phyloP scores from a whole-genome alignment of 768 basidiomycete genomes.

The Kwoniella dendrophila region DNA sequence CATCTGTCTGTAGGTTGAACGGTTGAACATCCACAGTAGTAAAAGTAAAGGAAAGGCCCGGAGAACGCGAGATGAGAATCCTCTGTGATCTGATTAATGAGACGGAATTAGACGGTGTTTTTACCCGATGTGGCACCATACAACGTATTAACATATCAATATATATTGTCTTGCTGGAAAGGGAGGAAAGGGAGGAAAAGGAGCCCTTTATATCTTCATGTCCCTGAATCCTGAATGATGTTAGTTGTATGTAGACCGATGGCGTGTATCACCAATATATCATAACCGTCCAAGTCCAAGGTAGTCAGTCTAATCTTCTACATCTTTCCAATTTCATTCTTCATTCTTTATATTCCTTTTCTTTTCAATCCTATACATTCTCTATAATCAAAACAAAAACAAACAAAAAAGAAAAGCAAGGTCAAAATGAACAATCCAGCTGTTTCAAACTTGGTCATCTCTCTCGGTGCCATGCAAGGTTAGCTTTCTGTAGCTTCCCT shows the following conservation, averaged over 20 bases:
- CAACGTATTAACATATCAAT: neutral
- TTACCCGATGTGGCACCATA: slow-evolving; percentile 18
- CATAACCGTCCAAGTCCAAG: too few relatives aligned
- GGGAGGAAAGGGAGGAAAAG: too few relatives aligned
- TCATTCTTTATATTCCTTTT: neutral
- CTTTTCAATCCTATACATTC: neutral
- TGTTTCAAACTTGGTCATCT: slow-evolving; percentile 79
- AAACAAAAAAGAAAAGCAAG: slow-evolving; percentile 2
- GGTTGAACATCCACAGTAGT: neutral
- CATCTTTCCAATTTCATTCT: slow-evolving; percentile 22
- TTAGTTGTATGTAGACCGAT: neutral
- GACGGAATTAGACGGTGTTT: slow-evolving; percentile 19
- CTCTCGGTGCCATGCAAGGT: slow-evolving; percentile 93
- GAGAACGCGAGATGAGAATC: slow-evolving; percentile 12
- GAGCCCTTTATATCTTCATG: too few relatives aligned
- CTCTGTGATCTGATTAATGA: neutral
- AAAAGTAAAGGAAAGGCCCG: neutral
- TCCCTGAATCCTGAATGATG: neutral
- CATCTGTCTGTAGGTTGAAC: neutral
- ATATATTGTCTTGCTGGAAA: slow-evolving; percentile 2
- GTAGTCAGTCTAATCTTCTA: slow-evolving; percentile 19
- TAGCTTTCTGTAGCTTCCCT: slow-evolving; percentile 27
- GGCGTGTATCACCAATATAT: neutral
- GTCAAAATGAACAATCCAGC: slow-evolving; percentile 53
- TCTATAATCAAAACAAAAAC: neutral